Conservation (phyloP, 164 flowering plant species). For the Kalanchoe fedtschenkoi region DNA sequence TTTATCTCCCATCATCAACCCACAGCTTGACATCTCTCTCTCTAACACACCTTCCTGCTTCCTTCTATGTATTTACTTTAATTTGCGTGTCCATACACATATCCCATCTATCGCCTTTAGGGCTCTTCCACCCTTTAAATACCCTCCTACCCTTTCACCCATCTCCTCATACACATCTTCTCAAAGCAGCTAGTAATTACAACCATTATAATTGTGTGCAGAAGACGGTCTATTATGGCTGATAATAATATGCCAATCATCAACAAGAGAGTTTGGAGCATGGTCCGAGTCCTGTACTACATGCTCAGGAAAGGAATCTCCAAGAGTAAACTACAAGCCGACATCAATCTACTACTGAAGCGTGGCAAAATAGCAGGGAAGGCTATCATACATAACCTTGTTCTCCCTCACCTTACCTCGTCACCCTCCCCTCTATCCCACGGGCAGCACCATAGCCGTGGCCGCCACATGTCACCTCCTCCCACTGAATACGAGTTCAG, state of each 20-base stretch:
- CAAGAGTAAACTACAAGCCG: conserved; percentile 30
- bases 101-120: neutral
- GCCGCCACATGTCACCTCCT: conserved; percentile 9
- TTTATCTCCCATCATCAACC: too few relatives aligned
- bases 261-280: conserved; percentile 37
- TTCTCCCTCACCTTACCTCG: conserved; percentile 25
- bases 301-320: conserved; percentile 38
- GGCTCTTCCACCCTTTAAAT: neutral
- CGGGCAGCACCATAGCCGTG: neutral
- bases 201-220: neutral
- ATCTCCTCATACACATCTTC: neutral
- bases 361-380: conserved; percentile 47
- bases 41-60: conserved; percentile 3
- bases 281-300: conserved; percentile 27
- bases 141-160: neutral
- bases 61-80: neutral
- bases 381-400: conserved; percentile 25
- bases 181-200: neutral
- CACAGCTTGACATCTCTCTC: too few relatives aligned
- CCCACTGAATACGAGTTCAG: conserved; percentile 48
- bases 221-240: conserved; percentile 11
- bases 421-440: conserved; percentile 1
- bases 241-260: conserved; percentile 22
- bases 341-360: conserved; percentile 35
- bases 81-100: neutral